Evolutionary conservation across 2,329 filamentous ascomycete genomes (phyloP).

Genomic region (Xylariaceae sp.): DNA sequence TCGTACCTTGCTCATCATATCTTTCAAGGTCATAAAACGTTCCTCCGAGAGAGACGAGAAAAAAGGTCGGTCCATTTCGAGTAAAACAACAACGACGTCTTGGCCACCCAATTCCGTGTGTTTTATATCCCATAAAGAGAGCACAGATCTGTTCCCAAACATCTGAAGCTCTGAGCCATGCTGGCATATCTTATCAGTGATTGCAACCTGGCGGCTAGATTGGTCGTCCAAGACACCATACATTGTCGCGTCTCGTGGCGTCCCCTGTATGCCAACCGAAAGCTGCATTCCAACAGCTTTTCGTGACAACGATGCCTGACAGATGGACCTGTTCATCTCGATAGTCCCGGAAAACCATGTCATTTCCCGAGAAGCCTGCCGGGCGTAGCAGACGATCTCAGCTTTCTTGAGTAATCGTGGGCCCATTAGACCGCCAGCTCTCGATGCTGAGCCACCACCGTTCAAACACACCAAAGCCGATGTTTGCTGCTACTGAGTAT

Average conservation of each 20-base stretch:
- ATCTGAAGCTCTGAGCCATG: no score
- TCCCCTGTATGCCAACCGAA: not conserved
- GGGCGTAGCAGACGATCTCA: slow-evolving; percentile 8
- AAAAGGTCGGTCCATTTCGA: not conserved
- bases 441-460: slow-evolving; percentile 4
- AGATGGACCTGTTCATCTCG: not conserved
- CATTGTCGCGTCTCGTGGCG: not conserved
- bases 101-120: not conserved
- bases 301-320: not conserved
- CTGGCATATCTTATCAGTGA: not conserved
- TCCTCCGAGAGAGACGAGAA: not conserved
- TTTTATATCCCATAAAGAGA: not conserved
- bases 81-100: not conserved
- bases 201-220: not conserved
- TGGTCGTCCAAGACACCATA: not conserved
- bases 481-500: not conserved
- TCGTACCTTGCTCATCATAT: not conserved
- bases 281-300: no score
- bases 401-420: slow-evolving; percentile 1
- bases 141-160: not conserved
- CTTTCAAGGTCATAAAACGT: not conserved
- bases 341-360: slow-evolving; percentile 9
- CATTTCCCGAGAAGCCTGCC: slow-evolving; percentile 11
- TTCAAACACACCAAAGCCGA: slow-evolving; percentile 4
- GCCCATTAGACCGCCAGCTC: not conserved